Evolutionary conservation across 139 green algal species (phyloP).

Genomic region (Closterium sp.): DNA sequence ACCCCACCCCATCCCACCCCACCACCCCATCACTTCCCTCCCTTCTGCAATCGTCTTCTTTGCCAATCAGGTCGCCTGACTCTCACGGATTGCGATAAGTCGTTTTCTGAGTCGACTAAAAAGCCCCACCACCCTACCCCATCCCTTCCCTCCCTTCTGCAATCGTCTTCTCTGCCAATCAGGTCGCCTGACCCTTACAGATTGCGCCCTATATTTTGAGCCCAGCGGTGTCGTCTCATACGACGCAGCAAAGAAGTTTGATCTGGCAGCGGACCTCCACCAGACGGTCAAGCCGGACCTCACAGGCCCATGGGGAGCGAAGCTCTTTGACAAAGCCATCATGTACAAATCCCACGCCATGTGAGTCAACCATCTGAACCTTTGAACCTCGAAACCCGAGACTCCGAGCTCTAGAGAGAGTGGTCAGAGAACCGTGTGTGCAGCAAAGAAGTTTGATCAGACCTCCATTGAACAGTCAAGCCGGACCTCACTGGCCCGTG

Average conservation of each 20-base stretch:
- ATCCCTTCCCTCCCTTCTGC: neutral
- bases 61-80: neutral
- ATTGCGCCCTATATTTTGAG: constrained; percentile 34
- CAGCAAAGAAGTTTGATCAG: constrained; percentile 30
- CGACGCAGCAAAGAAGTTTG: constrained; percentile 38
- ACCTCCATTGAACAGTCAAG: constrained; percentile 2
- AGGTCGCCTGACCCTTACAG: constrained; percentile 19
- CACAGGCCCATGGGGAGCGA: constrained; percentile 23
- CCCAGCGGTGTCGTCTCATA: constrained; percentile 22
- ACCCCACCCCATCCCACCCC: too few relatives aligned
- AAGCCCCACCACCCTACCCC: too few relatives aligned
- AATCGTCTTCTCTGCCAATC: neutral
- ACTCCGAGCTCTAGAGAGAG: too few relatives aligned
- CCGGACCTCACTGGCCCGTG: constrained; percentile 30
- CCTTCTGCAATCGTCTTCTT: too few relatives aligned
- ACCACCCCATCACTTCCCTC: too few relatives aligned
- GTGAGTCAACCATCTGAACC: neutral
- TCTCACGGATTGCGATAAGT: constrained; percentile 32
- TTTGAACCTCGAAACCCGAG: too few relatives aligned
- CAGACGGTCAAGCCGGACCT: constrained; percentile 29
- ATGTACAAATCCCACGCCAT: constrained; percentile 18
- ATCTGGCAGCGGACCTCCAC: constrained; percentile 7
- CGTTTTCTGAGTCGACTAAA: too few relatives aligned
- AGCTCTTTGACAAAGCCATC: constrained; percentile 38
- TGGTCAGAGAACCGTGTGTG: too few relatives aligned